A percentile compares a stretch with the other conserved stretches of the same genome.
phyloP scores from a whole-genome alignment of 371 early-diverging fungal species.

The Syncephalastrum sp. region DNA sequence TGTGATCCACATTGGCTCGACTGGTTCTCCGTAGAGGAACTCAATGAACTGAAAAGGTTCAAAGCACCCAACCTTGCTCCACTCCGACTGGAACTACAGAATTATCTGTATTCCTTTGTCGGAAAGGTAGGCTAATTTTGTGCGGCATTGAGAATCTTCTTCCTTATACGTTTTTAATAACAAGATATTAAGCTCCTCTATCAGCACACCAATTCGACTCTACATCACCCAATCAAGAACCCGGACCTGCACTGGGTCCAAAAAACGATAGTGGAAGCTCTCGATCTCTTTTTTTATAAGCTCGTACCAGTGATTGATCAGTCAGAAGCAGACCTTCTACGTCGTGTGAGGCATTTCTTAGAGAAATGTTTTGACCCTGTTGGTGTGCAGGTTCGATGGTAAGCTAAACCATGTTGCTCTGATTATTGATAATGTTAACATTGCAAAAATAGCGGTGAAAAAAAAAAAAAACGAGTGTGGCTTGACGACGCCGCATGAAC shows the following conservation, averaged over 20 bases:
- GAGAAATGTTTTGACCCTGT: constrained; percentile 3
- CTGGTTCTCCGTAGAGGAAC: neutral
- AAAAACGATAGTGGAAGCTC: constrained; percentile 2
- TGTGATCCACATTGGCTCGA: neutral
- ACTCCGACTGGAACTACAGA: neutral
- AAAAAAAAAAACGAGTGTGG: no score
- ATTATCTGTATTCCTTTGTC: neutral
- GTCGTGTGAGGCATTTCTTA: constrained; percentile 2
- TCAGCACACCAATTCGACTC: neutral
- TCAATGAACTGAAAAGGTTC: constrained; percentile 2
- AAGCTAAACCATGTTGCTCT: neutral
- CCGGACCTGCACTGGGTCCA: constrained; percentile 1
- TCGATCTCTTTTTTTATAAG: constrained; percentile 1
- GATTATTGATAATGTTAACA: neutral
- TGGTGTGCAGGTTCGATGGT: constrained; percentile 1
- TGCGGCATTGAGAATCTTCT: neutral
- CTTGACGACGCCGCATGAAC: no score
- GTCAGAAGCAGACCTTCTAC: constrained; percentile 5
- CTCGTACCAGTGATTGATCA: neutral
- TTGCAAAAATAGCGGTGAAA: neutral
- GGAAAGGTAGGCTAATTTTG: neutral
- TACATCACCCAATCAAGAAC: neutral
- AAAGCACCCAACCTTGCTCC: neutral
- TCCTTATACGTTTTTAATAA: neutral
- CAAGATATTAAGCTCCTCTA: neutral